Evolutionary conservation across 345 rosid genomes (phyloP).

Genomic region (Boechera retrofracta): DNA sequence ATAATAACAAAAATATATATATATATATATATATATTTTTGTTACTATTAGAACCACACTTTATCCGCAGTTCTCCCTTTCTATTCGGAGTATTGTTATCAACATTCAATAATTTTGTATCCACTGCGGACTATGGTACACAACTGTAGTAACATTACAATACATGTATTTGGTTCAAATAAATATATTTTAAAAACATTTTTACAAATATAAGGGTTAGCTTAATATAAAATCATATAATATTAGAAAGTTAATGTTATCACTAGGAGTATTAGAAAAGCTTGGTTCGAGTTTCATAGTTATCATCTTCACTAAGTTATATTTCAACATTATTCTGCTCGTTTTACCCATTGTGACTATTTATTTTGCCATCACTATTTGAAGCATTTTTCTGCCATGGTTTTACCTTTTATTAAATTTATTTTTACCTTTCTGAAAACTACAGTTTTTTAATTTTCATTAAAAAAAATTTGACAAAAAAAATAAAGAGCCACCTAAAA

Average conservation of each 20-base stretch:
- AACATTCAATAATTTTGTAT: conserved; percentile 18
- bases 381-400: neutral
- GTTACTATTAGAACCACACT: no score
- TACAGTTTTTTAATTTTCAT: neutral
- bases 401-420: neutral
- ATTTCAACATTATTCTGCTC: neutral
- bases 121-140: neutral
- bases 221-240: neutral
- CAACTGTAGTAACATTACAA: conserved; percentile 3
- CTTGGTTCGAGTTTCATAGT: neutral
- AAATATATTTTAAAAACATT: neutral
- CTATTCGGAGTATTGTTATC: neutral
- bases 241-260: neutral
- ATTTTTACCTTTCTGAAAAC: neutral
- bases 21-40: no score
- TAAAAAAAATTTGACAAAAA: neutral
- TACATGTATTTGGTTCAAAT: neutral
- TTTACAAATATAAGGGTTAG: no score
- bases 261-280: neutral
- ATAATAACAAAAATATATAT: no score
- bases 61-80: no score
- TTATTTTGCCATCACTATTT: neutral
- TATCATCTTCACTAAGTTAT: neutral
- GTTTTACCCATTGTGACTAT: neutral
- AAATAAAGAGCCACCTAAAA: neutral